Percentiles rank a stretch among this genome's conserved stretches.
Evolutionary conservation across 441 rosid species (phyloP).

Genomic region (Erodium trifolium): DNA sequence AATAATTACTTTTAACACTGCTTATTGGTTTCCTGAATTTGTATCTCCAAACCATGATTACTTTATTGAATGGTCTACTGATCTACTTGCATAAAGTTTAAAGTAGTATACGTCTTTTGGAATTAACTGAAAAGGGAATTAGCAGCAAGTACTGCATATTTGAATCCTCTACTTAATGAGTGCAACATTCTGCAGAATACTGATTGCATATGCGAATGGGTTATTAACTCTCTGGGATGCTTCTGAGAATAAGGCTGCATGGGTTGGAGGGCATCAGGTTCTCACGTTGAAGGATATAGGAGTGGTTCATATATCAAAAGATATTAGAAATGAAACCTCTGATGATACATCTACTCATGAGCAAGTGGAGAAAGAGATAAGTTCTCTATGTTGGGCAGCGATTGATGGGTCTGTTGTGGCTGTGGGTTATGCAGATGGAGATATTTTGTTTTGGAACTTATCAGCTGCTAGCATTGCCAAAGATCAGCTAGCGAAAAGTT

Average conservation of each 20-base stretch:
- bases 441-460: constrained; percentile 50
- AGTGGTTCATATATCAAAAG: constrained; percentile 28
- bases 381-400: constrained; percentile 66
- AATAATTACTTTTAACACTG: constrained; percentile 10
- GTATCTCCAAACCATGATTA: constrained; percentile 11
- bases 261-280: constrained; percentile 46
- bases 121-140: neutral
- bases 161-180: constrained; percentile 17
- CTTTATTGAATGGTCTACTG: constrained; percentile 5
- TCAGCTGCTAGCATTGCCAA: constrained; percentile 23
- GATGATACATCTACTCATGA: constrained; percentile 27
- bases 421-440: constrained; percentile 65
- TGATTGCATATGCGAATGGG: constrained; percentile 55
- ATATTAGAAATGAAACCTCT: constrained; percentile 28
- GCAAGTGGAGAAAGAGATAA: constrained; percentile 49
- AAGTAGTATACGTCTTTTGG: neutral
- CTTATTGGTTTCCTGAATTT: constrained; percentile 15
- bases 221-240: constrained; percentile 59
- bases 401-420: constrained; percentile 58
- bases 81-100: neutral
- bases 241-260: constrained; percentile 39
- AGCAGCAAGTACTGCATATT: constrained; percentile 6
- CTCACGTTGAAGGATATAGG: constrained; percentile 35
- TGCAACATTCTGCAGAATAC: constrained; percentile 43
- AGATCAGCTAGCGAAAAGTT: constrained; percentile 30